Evolutionary conservation across 2,329 filamentous ascomycete species (phyloP), one percentile per base, ranked within the genome.

Genomic region (Aspergillus eucalypticola): DNA sequence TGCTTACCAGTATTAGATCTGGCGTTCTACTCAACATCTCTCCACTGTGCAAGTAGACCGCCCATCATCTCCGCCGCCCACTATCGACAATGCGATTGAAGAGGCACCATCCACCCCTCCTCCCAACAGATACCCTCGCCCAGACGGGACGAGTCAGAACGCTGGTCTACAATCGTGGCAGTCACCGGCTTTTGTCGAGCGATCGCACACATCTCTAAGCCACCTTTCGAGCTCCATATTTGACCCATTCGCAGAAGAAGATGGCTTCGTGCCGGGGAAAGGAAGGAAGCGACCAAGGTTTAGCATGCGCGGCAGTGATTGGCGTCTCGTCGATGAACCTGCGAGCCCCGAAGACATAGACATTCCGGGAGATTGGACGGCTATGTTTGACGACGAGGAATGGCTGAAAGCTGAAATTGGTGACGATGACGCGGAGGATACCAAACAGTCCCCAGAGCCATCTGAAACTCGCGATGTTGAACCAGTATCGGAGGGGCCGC

Each of bases 181-280:
- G 4, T 96, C 92, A 2, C 92, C 92, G 0, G 90, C 91, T 0
- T 96, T 96, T 66, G 77, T 91, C 19, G 93, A 90, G 73, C 83
- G 89, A 56, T 83, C 86, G 13, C 83, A 89, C 58, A 78, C 89
- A 3, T 92, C 90, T 0, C 89, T 89, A 58, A 88, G 88, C 1
- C 85, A 86, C 0, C 76, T 89, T 0, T 86, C 89, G 54, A 86
- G 90, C 64, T 83, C 83, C 4, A 82, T 82, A 1, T 83, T 86
- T 63, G 88, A 92, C 67, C 84, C 87, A 3, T 88, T 94, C 54
- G 73, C 71, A 13, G 88, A 91, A 60, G 89, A 90, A 25, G 86
- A 90, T 72, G 85, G 84, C 1, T 82, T 82, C 44, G 78, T 84
- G 23, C 83, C 78, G 38, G 85, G 84, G 5, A 85, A 81, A 68